A percentile compares a stretch with the other conserved stretches of the same genome.
Evolutionary conservation across 257 asterid genomes (phyloP).

Genomic region (Scutellaria barbata): DNA sequence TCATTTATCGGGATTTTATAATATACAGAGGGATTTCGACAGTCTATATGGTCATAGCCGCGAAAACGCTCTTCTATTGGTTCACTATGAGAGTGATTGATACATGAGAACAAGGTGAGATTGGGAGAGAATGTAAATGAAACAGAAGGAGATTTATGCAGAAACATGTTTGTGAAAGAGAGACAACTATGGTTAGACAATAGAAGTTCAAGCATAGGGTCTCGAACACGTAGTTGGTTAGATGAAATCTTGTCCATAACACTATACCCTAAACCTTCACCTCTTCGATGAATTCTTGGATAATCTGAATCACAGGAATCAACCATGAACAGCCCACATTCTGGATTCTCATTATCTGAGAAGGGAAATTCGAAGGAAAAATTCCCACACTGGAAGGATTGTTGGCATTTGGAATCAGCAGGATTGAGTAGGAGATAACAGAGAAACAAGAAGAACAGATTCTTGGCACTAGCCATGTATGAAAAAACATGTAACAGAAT

Average conservation of each 20-base stretch:
- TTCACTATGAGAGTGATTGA: not conserved
- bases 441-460: conserved; percentile 13
- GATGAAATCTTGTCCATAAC: not conserved
- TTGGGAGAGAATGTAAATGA: conserved; percentile 35
- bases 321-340: conserved; percentile 48
- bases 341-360: not conserved
- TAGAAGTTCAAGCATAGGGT: not conserved
- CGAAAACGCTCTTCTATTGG: not conserved
- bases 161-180: not conserved
- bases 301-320: not conserved
- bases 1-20: not conserved
- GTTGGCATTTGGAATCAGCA: conserved; percentile 37
- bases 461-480: too few species aligned
- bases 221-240: conserved; percentile 17
- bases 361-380: conserved; percentile 44
- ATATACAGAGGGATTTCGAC: not conserved
- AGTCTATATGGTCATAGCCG: not conserved
- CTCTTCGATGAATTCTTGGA: conserved; percentile 33
- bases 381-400: conserved; percentile 40
- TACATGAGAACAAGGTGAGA: conserved; percentile 40
- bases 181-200: not conserved
- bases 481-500: too few species aligned
- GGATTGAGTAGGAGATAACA: conserved; percentile 6
- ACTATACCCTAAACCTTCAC: not conserved
- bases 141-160: conserved; percentile 14